phyloP scores from a whole-genome alignment of 768 basidiomycete species.

The Cubamyces lactineus region DNA sequence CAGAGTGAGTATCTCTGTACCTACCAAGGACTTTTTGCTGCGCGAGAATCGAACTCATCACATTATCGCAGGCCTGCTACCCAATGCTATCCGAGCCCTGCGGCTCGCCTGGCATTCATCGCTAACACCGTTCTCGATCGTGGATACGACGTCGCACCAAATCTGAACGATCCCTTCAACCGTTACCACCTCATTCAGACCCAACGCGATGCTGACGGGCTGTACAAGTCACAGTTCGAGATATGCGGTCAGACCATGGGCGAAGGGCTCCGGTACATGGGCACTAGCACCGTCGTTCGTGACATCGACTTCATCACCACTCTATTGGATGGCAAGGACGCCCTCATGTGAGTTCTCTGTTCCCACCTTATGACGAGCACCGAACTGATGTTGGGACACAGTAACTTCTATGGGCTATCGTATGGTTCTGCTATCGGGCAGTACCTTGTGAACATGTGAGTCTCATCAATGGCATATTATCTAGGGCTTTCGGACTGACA shows the following conservation, averaged over 20 bases:
- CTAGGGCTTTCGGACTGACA: not conserved
- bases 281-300: conserved; percentile 37
- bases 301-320: conserved; percentile 37
- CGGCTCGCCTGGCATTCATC: conserved; percentile 30
- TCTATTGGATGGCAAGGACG: conserved; percentile 33
- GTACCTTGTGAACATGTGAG: conserved; percentile 40
- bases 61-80: conserved; percentile 27
- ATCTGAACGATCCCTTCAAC: conserved; percentile 28
- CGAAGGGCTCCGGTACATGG: conserved; percentile 33
- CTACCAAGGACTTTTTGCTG: too few relatives aligned
- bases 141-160: conserved; percentile 30
- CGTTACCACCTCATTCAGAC: conserved; percentile 28
- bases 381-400: not conserved
- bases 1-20: conserved; percentile 27
- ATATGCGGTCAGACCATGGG: conserved; percentile 35
- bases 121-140: conserved; percentile 34
- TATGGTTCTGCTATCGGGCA: conserved; percentile 38
- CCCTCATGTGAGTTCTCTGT: conserved; percentile 27
- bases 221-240: conserved; percentile 30
- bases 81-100: conserved; percentile 32
- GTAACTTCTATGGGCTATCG: conserved; percentile 38
- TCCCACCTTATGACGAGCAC: not conserved
- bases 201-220: conserved; percentile 29
- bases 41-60: not conserved
- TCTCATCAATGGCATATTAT: not conserved